Percentiles rank a stretch among this genome's conserved stretches.
phyloP scores from a whole-genome alignment of 2,329 filamentous ascomycete genomes.

The Calonectria crousiana region DNA sequence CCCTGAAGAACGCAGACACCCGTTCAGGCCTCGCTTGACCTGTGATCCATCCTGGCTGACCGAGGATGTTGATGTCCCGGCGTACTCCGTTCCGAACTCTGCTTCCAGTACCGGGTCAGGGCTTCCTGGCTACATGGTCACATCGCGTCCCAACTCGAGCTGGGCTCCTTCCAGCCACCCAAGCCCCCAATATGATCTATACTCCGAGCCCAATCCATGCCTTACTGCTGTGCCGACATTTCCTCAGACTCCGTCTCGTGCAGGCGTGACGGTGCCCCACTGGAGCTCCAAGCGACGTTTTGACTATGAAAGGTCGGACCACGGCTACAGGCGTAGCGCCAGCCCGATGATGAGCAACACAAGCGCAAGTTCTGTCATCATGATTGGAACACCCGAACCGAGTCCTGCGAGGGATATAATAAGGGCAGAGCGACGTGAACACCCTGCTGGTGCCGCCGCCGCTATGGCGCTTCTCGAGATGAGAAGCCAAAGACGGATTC shows the following conservation, averaged over 20 bases:
- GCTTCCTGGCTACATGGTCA: conserved; percentile 41
- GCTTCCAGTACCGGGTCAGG: conserved; percentile 45
- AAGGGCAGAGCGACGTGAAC: not conserved
- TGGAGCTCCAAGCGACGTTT: conserved; percentile 40
- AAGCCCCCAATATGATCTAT: conserved; percentile 36
- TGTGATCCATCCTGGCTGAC: conserved; percentile 39
- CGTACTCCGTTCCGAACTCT: conserved; percentile 42
- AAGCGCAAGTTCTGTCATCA: conserved; percentile 24
- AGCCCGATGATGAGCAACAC: conserved; percentile 36
- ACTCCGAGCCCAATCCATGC: conserved; percentile 28
- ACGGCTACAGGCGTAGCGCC: conserved; percentile 33
- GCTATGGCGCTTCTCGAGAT: conserved; percentile 40
- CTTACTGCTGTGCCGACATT: conserved; percentile 40
- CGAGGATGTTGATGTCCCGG: conserved; percentile 35
- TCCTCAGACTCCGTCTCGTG: conserved; percentile 25
- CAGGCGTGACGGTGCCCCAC: conserved; percentile 6
- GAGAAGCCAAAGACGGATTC: conserved; percentile 14
- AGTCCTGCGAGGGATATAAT: conserved; percentile 29
- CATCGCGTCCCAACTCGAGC: conserved; percentile 39
- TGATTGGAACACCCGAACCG: conserved; percentile 34
- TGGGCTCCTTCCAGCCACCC: conserved; percentile 33
- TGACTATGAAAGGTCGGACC: conserved; percentile 36
- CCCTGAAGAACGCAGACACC: conserved; percentile 33
- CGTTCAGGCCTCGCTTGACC: conserved; percentile 36
- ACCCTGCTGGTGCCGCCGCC: conserved; percentile 28